Evolutionary conservation across 164 flowering plant species (phyloP).

Genomic region (Brasenia schreberi): DNA sequence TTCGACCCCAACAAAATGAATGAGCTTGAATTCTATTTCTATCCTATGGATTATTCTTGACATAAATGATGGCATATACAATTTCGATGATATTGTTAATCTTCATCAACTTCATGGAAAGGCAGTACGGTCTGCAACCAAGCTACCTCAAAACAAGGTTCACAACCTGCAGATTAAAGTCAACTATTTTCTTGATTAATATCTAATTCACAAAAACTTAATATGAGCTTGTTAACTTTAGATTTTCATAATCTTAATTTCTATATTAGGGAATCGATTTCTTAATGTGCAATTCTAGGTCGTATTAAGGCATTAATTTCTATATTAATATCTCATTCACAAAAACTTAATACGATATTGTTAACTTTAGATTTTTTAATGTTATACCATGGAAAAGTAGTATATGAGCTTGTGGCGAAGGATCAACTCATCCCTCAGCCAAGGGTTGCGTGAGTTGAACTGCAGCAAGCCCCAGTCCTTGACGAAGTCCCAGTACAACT

Average conservation of each 20-base stretch:
- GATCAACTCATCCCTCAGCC: conserved; percentile 86
- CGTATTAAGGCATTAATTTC: no score
- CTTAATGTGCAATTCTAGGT: no score
- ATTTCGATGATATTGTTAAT: conserved; percentile 15
- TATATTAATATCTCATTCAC: no score
- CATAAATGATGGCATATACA: neutral
- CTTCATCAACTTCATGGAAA: conserved; percentile 83
- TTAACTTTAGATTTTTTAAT: no score
- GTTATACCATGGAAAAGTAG: conserved; percentile 83
- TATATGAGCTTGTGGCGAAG: conserved; percentile 76
- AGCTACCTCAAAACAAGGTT: conserved; percentile 81
- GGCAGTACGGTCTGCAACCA: conserved; percentile 97
- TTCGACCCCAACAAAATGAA: neutral
- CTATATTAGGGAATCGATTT: no score
- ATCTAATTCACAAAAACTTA: no score
- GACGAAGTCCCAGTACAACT: conserved; percentile 97
- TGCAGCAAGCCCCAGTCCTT: conserved; percentile 98
- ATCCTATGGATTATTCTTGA: neutral
- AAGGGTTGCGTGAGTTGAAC: conserved; percentile 69
- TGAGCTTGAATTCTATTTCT: neutral
- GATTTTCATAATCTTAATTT: no score
- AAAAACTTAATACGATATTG: no score
- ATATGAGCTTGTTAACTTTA: no score
- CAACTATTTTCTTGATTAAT: no score
- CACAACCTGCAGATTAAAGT: conserved; percentile 43